These are phyloP conservation scores for Zoysia japonica DNA, from an alignment of 176 grass and related monocot genomes.

Conservation along the genomic window DNA sequence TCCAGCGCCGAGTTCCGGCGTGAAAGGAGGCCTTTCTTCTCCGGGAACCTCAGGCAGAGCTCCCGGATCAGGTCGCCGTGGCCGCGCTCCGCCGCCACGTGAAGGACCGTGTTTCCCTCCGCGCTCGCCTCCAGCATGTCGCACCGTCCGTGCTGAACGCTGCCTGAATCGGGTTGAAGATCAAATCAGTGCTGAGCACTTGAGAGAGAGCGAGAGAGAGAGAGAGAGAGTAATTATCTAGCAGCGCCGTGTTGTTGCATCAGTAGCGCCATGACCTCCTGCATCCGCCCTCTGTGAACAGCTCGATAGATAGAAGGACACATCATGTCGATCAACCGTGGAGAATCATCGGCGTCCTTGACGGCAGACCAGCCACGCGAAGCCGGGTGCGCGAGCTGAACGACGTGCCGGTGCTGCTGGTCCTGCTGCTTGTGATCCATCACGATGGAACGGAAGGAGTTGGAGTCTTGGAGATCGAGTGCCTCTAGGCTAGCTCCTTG, in stretches of 20 bases:
- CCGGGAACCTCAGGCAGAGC: not conserved
- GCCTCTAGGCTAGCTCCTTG: too few relatives aligned
- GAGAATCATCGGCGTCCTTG: not conserved
- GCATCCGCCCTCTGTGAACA: not conserved
- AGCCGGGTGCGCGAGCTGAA: not conserved
- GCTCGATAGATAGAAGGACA: not conserved
- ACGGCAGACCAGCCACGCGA: not conserved
- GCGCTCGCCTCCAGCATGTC: not conserved
- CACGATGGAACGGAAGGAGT: too few relatives aligned
- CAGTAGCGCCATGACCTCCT: conserved; percentile 3
- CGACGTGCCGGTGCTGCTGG: too few relatives aligned
- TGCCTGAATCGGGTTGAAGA: not conserved
- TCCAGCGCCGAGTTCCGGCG: conserved; percentile 1
- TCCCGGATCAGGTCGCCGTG: conserved; percentile 23
- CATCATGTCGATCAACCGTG: not conserved
- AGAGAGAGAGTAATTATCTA: too few relatives aligned
- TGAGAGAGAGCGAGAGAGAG: too few relatives aligned
- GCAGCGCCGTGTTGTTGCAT: not conserved
- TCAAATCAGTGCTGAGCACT: too few relatives aligned
- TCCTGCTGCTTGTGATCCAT: too few relatives aligned
- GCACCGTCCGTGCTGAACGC: not conserved
- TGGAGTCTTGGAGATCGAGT: too few relatives aligned
- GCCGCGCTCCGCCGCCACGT: not conserved
- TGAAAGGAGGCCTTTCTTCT: not conserved
- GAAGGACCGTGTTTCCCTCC: not conserved